A percentile compares a stretch with the other conserved stretches of the same genome.
These are phyloP conservation scores for Candida ipomoeae DNA, from an alignment of 805 yeast species.

Conservation along the genomic window DNA sequence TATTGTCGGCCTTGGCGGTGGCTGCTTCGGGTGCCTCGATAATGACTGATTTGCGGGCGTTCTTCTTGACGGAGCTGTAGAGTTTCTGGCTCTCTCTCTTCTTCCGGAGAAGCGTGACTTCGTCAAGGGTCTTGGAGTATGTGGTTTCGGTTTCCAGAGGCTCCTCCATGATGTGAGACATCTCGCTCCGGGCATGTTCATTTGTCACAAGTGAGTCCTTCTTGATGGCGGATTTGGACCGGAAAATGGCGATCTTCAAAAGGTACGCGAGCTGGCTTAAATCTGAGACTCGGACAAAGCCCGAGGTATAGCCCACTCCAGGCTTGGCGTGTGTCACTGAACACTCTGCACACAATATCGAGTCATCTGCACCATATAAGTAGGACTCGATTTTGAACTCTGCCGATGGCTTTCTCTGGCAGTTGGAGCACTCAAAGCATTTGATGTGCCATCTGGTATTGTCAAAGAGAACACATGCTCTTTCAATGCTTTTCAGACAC, in stretches of 20 bases:
- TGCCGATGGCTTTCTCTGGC: slow-evolving; percentile 35
- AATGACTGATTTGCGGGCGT: slow-evolving; percentile 62
- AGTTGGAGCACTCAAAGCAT: slow-evolving; percentile 66
- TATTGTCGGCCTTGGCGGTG: slow-evolving; percentile 27
- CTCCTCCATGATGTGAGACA: slow-evolving; percentile 18
- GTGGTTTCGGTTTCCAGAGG: slow-evolving; percentile 35
- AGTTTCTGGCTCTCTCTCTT: slow-evolving; percentile 63
- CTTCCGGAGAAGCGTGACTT: slow-evolving; percentile 71
- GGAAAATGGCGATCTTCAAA: slow-evolving; percentile 75
- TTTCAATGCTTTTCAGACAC: slow-evolving; percentile 80
- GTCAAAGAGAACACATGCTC: slow-evolving; percentile 60
- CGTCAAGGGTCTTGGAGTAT: slow-evolving; percentile 68
- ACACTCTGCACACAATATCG: slow-evolving; percentile 62
- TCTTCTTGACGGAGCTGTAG: slow-evolving; percentile 50
- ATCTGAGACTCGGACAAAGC: slow-evolving; percentile 61
- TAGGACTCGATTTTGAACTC: slow-evolving; percentile 14
- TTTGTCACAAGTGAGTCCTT: slow-evolving; percentile 10
- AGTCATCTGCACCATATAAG: slow-evolving; percentile 15
- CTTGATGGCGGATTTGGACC: slow-evolving; percentile 62
- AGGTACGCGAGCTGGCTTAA: slow-evolving; percentile 72
- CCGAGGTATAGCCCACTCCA: slow-evolving; percentile 28
- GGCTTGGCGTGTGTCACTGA: slow-evolving; percentile 38
- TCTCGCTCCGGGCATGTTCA: slow-evolving; percentile 9
- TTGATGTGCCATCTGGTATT: slow-evolving; percentile 76
- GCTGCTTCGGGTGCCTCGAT: slow-evolving; percentile 59